Base-by-base conservation (phyloP, 805 yeast species). In the Ogataea angusta region DNA sequence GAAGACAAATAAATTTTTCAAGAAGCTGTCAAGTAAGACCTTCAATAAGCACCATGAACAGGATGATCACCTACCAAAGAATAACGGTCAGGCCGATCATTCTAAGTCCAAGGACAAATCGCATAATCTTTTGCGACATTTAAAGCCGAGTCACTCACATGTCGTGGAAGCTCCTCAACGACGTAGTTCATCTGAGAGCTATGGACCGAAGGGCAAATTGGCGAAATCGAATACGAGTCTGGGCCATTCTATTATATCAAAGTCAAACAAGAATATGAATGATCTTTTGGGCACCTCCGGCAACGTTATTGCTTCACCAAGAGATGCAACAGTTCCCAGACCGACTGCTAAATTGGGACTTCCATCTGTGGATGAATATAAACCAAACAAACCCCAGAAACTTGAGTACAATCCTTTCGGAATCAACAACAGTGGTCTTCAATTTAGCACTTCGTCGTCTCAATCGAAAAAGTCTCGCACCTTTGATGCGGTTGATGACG, bases 381-480 rank as follows among this genome's bases (percentile, higher is more conserved):
- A 48, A 29, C 48, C 53, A 6, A 33, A 40, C n/a, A 35, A 36
- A 18, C 37, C 47, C 12, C 42, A 40, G 27, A 78, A 75, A 43
- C 67, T 79, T 54, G 73, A 72, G 31, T 82, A 80, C 59, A 81
- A 81, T 51, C 88, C 88, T 2, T 82, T 77, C 55, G 88, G 87
- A 1, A 32, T 71, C 31, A 73, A 71, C 48, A 69, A 64, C 18
- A 38, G 53, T 4, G 45, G 47, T 13, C 38, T 40, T n/a, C 44
- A 45, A 21, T 45, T 45, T 27, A 36, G 36, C 34, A 14, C 34
- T 10, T 30, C 43, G n/a, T 19, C 39, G 51, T 46, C 32, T 47
- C 43, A 47, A 48, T 24, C 28, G 5, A 46, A 56, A 64, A 67
- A 37, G 30, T 34, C 43, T 34, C 40, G 38, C 37, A 44, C 33